These are phyloP conservation scores for Hypomyces rosellus DNA, from an alignment of 2,329 filamentous ascomycete species.

Conservation along the genomic window DNA sequence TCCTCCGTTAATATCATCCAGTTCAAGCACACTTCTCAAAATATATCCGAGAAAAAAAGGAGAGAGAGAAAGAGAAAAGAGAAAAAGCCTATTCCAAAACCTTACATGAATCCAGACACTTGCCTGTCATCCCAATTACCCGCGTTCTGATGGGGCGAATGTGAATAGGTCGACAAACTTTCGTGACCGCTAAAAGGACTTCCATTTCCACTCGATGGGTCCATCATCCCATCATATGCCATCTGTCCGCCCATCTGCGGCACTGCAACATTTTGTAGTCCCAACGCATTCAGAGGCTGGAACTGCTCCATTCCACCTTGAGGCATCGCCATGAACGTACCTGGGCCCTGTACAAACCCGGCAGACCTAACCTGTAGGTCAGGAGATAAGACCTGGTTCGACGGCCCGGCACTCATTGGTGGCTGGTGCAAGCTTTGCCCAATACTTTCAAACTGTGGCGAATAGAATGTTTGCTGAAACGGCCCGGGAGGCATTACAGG, in stretches of 20 bases:
- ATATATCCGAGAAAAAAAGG: no score
- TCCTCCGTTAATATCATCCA: no score
- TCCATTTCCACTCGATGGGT: conserved; percentile 26
- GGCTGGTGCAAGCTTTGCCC: conserved; percentile 21
- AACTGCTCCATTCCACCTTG: conserved; percentile 26
- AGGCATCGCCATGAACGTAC: conserved; percentile 21
- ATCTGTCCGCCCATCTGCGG: conserved; percentile 23
- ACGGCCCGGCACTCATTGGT: conserved; percentile 18
- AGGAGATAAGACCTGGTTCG: conserved; percentile 21
- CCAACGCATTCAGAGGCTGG: conserved; percentile 25
- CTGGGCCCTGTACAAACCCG: conserved; percentile 18
- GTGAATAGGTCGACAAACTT: conserved; percentile 28
- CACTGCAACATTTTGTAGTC: conserved; percentile 22
- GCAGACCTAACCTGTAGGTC: conserved; percentile 18
- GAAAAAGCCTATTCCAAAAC: background rate
- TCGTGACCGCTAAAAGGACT: conserved; percentile 33
- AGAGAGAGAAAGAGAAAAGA: no score
- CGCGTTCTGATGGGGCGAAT: conserved; percentile 27
- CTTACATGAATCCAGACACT: conserved; percentile 13
- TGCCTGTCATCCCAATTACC: conserved; percentile 23
- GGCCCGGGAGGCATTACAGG: conserved; percentile 21
- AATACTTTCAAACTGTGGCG: conserved; percentile 22
- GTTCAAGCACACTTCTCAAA: no score
- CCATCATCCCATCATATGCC: conserved; percentile 26
- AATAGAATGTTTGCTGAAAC: conserved; percentile 22